Conservation (phyloP, 176 grass and related monocot genomes). For the Musa acuminata region DNA sequence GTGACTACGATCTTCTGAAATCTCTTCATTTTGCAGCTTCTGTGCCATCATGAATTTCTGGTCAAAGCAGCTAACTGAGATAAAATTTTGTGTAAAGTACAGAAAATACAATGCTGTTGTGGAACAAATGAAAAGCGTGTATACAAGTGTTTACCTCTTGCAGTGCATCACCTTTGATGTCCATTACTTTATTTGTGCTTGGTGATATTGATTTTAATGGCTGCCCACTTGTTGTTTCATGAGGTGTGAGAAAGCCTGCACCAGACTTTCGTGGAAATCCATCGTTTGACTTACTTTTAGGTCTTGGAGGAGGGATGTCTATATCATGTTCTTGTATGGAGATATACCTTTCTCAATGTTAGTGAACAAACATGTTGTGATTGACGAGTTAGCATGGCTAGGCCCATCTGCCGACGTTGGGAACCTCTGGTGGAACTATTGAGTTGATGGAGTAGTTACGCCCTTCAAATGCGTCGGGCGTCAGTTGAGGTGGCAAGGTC, state of each 20-base stretch:
- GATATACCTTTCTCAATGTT: conserved; percentile 59
- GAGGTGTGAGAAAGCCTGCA: conserved; percentile 25
- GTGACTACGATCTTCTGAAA: conserved; percentile 54
- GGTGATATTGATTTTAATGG: conserved; percentile 35
- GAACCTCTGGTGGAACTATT: no score
- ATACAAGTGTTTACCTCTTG: conserved; percentile 42
- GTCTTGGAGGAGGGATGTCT: no score
- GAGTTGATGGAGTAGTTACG: no score
- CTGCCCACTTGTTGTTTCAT: conserved; percentile 31
- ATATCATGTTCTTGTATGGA: conserved; percentile 71
- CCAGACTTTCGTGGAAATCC: conserved; percentile 69
- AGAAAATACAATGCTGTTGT: not conserved
- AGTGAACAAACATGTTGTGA: no score
- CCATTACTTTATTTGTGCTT: conserved; percentile 27
- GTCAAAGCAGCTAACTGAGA: conserved; percentile 22
- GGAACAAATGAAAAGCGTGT: not conserved
- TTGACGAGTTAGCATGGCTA: no score
- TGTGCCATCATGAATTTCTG: conserved; percentile 31
- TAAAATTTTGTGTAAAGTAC: not conserved
- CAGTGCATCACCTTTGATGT: conserved; percentile 28
- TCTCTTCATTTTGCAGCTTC: conserved; percentile 51
- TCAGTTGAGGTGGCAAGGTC: no score
- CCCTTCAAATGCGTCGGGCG: no score
- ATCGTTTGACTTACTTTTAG: conserved; percentile 71
- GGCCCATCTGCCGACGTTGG: no score